phyloP scores from a whole-genome alignment of 345 rosid genomes.

The Brassica nigra region DNA sequence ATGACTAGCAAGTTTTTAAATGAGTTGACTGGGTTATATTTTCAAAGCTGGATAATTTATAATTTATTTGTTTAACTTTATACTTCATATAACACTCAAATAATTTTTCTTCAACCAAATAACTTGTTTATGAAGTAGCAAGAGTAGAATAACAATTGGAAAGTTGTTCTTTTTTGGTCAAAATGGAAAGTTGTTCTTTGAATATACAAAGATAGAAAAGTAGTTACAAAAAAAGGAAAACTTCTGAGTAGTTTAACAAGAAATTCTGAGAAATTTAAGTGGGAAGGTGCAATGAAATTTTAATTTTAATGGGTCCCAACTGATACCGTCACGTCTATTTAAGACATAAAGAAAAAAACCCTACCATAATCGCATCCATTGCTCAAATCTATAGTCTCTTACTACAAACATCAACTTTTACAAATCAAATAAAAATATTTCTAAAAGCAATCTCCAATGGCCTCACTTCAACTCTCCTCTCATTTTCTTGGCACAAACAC shows the following conservation, averaged over 20 bases:
- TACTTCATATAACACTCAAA: neutral
- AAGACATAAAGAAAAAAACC: neutral
- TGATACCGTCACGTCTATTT: neutral
- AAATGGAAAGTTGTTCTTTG: neutral
- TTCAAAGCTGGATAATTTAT: neutral
- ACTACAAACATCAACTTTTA: neutral
- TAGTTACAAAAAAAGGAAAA: neutral
- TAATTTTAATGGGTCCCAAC: neutral
- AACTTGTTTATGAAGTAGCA: neutral
- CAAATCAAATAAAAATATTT: neutral
- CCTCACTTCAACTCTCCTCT: slow-evolving; percentile 33
- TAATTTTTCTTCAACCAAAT: neutral
- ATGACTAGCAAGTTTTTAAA: neutral
- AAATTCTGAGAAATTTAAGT: slow-evolving; percentile 11
- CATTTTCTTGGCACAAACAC: slow-evolving; percentile 30
- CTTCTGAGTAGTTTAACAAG: slow-evolving; percentile 30
- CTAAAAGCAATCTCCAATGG: slow-evolving; percentile 17
- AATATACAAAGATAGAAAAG: neutral
- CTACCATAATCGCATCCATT: neutral
- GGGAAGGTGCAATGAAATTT: neutral
- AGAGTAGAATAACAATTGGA: neutral
- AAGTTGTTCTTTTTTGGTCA: neutral
- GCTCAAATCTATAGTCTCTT: neutral
- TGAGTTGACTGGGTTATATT: neutral
- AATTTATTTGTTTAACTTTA: neutral